Evolutionary conservation across 129 eudicot species (phyloP).

Genomic region (Artemisia tridentata): DNA sequence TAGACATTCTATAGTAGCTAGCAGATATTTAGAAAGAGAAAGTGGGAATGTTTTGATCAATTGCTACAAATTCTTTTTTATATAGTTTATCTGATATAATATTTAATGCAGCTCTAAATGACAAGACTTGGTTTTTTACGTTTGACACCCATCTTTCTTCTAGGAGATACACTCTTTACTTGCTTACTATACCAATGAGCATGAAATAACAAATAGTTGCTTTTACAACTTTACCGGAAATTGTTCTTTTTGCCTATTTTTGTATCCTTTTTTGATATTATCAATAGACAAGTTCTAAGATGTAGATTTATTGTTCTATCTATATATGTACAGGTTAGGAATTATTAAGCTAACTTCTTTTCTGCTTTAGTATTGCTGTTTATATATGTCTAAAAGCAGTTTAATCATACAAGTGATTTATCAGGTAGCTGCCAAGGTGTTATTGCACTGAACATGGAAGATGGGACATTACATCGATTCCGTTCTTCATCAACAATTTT

Average conservation of each 20-base stretch:
- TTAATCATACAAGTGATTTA: conserved; percentile 16
- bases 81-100: neutral
- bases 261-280: neutral
- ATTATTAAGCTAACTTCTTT: conserved; percentile 4
- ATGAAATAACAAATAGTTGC: neutral
- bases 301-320: neutral
- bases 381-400: conserved; percentile 9
- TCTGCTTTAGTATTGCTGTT: neutral
- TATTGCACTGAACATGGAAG: conserved; percentile 96
- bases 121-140: neutral
- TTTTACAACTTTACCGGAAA: neutral
- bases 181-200: neutral
- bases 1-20: no score
- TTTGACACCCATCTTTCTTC: neutral
- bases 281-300: neutral
- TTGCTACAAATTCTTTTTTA: neutral
- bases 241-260: neutral
- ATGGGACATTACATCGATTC: conserved; percentile 95
- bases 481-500: conserved; percentile 85
- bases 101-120: neutral
- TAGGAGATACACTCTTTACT: neutral
- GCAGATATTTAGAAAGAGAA: no score
- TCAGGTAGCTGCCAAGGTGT: conserved; percentile 98
- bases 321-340: neutral
- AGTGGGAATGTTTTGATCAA: neutral